Percentiles rank a stretch among this genome's conserved stretches.
These are phyloP conservation scores for Xylariaceae sp. DNA, from an alignment of 2,329 filamentous ascomycete species.

Conservation along the genomic window DNA sequence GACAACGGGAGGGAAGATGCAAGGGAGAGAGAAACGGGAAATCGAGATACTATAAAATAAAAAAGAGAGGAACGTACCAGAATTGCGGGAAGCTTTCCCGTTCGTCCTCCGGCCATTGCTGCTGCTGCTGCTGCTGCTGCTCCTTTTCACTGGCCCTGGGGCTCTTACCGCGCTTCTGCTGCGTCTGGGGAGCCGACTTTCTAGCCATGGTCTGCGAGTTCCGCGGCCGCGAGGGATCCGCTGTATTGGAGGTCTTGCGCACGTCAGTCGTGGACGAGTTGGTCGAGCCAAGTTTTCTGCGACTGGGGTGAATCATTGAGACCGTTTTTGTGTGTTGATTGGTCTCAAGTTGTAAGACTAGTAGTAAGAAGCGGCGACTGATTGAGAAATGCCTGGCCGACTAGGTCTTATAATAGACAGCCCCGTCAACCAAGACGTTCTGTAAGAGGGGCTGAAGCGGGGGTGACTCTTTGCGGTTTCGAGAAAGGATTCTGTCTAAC, in stretches of 20 bases:
- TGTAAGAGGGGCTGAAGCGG: slow-evolving; percentile 21
- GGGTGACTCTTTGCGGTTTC: slow-evolving; percentile 16
- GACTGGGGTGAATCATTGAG: slow-evolving; percentile 49
- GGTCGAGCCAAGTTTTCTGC: slow-evolving; percentile 51
- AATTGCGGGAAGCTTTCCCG: slow-evolving; percentile 60
- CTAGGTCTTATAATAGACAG: slow-evolving; percentile 18
- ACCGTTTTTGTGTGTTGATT: slow-evolving; percentile 19
- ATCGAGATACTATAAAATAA: no score
- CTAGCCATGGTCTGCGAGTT: slow-evolving; percentile 42
- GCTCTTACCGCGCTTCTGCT: slow-evolving; percentile 47
- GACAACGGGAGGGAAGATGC: slow-evolving; percentile 9
- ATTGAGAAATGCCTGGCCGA: slow-evolving; percentile 18
- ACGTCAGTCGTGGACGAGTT: slow-evolving; percentile 53
- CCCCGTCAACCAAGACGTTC: slow-evolving; percentile 19
- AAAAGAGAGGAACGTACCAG: slow-evolving; percentile 46
- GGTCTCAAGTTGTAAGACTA: slow-evolving; percentile 15
- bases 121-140: slow-evolving; percentile 45
- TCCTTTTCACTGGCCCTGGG: slow-evolving; percentile 32
- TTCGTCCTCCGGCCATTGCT: slow-evolving; percentile 50
- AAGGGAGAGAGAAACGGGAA: background rate
- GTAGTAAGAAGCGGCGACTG: slow-evolving; percentile 7
- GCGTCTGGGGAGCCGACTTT: slow-evolving; percentile 36
- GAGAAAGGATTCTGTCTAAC: slow-evolving; percentile 7
- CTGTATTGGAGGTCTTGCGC: slow-evolving; percentile 44
- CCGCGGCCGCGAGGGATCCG: slow-evolving; percentile 45